A percentile compares a stretch with the other conserved stretches of the same genome.
Conservation (phyloP, 768 basidiomycete species). For the Albatrellus ellisii region DNA sequence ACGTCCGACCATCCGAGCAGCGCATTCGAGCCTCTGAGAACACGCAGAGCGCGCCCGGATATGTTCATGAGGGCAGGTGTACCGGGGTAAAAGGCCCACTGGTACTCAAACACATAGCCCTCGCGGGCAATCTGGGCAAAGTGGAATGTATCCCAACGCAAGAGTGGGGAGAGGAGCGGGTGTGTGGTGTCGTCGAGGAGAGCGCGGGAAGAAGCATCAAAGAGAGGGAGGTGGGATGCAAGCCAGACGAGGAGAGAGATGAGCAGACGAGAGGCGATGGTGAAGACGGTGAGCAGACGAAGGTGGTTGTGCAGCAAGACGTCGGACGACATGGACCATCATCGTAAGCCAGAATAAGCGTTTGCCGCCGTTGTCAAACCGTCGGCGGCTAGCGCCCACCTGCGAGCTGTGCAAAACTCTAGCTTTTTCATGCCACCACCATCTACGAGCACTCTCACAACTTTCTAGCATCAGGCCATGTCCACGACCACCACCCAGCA, state of each 20-base stretch:
- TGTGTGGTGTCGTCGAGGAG: not conserved
- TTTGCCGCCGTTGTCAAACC: too few relatives aligned
- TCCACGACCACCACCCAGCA: too few relatives aligned
- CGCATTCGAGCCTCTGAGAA: not conserved
- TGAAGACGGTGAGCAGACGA: conserved; percentile 7
- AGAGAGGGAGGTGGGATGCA: conserved; percentile 8
- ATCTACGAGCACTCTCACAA: too few relatives aligned
- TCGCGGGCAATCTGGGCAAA: conserved; percentile 54
- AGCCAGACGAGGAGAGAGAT: conserved; percentile 4
- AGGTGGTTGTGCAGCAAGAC: conserved; percentile 1
- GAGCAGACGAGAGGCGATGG: conserved; percentile 6
- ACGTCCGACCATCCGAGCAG: conserved; percentile 14
- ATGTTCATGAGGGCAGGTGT: conserved; percentile 39
- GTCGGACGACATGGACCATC: not conserved
- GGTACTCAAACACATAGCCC: conserved; percentile 56
- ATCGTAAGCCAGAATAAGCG: too few relatives aligned
- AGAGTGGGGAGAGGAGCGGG: conserved; percentile 20
- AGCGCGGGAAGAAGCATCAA: conserved; percentile 10
- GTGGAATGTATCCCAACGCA: conserved; percentile 87
- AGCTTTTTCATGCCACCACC: too few relatives aligned
- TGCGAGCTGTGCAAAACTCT: too few relatives aligned
- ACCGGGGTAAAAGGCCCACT: conserved; percentile 82
- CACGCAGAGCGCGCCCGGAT: not conserved
- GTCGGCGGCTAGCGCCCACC: too few relatives aligned
- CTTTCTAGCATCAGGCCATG: too few relatives aligned